Conservation (phyloP, 305 asterid species). For the Rubia balearica region DNA sequence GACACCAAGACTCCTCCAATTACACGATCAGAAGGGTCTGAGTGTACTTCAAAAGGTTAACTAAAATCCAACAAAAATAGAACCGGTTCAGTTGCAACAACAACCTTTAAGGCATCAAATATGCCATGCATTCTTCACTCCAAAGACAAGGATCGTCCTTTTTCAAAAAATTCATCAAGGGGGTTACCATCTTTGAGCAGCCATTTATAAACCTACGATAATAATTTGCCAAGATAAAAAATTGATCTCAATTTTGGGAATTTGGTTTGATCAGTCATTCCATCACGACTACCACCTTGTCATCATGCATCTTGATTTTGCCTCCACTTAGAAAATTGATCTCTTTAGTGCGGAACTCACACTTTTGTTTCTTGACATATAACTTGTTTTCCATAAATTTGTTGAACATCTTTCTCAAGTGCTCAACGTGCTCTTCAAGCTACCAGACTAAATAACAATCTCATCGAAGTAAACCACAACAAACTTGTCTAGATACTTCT, state of each 20-base stretch:
- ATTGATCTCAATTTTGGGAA: too few species aligned
- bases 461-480: background rate
- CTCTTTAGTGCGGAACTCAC: too few species aligned
- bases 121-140: background rate
- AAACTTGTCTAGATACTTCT: background rate
- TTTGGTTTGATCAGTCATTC: too few species aligned
- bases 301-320: too few species aligned
- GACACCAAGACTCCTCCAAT: background rate
- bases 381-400: too few species aligned
- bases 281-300: too few species aligned
- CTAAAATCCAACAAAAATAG: background rate
- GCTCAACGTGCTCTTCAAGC: too few species aligned
- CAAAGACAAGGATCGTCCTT: background rate
- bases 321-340: too few species aligned
- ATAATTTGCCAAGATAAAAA: too few species aligned
- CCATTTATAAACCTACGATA: too few species aligned
- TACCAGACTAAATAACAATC: background rate
- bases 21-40: background rate
- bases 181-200: background rate
- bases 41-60: background rate
- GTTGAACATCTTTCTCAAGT: too few species aligned
- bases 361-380: too few species aligned
- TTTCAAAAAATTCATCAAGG: background rate
- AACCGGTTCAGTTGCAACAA: background rate
- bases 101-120: background rate